A percentile compares a stretch with the other conserved stretches of the same genome.
These are phyloP conservation scores for Aspergillus sp. DNA, from an alignment of 2,329 filamentous ascomycete species.

Conservation along the genomic window DNA sequence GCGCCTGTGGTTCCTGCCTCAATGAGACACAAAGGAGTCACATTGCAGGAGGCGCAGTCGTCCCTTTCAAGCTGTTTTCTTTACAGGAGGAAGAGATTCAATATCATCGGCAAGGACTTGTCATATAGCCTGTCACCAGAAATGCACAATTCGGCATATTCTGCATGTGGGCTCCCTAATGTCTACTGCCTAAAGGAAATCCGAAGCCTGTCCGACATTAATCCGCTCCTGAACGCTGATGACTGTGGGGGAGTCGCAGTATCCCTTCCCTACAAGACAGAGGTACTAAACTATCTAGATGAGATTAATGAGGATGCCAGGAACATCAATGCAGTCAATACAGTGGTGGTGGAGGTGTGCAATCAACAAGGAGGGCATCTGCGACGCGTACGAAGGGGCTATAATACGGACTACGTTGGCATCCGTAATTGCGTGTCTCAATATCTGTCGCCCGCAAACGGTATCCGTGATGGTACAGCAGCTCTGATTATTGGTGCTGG, in stretches of 20 bases:
- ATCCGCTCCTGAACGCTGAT: slow-evolving; percentile 10
- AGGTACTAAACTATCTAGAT: slow-evolving; percentile 18
- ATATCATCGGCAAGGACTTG: slow-evolving; percentile 22
- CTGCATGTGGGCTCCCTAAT: slow-evolving; percentile 23
- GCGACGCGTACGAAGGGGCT: slow-evolving; percentile 16
- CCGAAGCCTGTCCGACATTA: slow-evolving; percentile 7
- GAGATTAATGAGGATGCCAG: slow-evolving; percentile 19
- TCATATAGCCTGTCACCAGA: slow-evolving; percentile 22
- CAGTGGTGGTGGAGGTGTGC: slow-evolving; percentile 11
- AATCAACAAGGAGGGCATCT: slow-evolving; percentile 2
- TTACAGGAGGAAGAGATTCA: slow-evolving; percentile 8
- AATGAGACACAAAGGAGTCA: too few relatives aligned
- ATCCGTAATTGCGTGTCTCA: slow-evolving; percentile 23
- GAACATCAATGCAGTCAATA: slow-evolving; percentile 29
- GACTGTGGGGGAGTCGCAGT: slow-evolving; percentile 18
- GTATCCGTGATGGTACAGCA: slow-evolving; percentile 16
- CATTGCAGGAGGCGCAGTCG: too few relatives aligned
- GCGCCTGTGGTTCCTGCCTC: too few relatives aligned
- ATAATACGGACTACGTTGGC: slow-evolving; percentile 31
- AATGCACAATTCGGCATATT: slow-evolving; percentile 26
- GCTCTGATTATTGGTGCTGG: slow-evolving; percentile 26
- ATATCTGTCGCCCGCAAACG: slow-evolving; percentile 25
- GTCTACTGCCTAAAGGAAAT: slow-evolving; percentile 10
- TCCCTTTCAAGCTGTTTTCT: neutral
- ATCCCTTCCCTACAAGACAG: slow-evolving; percentile 25